These are phyloP conservation scores for Podaxis mareebaensis DNA, from an alignment of 768 basidiomycete species.

Conservation along the genomic window DNA sequence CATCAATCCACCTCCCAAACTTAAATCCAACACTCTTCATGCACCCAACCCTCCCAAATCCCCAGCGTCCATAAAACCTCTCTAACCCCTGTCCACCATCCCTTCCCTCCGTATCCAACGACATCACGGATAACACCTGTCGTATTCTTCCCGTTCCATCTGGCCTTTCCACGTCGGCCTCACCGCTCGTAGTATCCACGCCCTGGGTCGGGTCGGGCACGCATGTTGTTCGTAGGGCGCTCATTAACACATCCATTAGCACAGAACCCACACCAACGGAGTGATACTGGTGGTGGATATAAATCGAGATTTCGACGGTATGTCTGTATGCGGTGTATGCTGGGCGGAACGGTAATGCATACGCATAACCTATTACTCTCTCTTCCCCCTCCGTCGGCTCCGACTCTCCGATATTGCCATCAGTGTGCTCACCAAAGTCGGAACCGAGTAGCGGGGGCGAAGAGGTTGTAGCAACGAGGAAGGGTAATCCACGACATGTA, in stretches of 20 bases:
- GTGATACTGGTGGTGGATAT: conserved; percentile 19
- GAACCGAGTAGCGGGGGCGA: not conserved
- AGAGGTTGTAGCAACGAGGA: not conserved
- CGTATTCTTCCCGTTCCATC: conserved; percentile 11
- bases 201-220: not conserved
- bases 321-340: conserved; percentile 23
- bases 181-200: not conserved
- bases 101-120: conserved; percentile 18
- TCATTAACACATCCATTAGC: conserved; percentile 16
- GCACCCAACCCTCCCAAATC: conserved; percentile 22
- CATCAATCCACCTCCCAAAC: conserved; percentile 25
- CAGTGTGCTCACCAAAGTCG: too few relatives aligned
- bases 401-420: not conserved
- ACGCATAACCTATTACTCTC: conserved; percentile 21
- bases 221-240: not conserved
- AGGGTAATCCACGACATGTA: not conserved
- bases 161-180: not conserved
- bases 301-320: conserved; percentile 25
- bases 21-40: conserved; percentile 24
- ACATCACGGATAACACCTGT: conserved; percentile 23
- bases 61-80: conserved; percentile 25
- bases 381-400: not conserved
- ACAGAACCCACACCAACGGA: conserved; percentile 17
- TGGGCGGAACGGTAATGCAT: conserved; percentile 21
- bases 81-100: conserved; percentile 20